phyloP scores from a whole-genome alignment of 75 land plant genomes.

The Adiantum capillusveneris region DNA sequence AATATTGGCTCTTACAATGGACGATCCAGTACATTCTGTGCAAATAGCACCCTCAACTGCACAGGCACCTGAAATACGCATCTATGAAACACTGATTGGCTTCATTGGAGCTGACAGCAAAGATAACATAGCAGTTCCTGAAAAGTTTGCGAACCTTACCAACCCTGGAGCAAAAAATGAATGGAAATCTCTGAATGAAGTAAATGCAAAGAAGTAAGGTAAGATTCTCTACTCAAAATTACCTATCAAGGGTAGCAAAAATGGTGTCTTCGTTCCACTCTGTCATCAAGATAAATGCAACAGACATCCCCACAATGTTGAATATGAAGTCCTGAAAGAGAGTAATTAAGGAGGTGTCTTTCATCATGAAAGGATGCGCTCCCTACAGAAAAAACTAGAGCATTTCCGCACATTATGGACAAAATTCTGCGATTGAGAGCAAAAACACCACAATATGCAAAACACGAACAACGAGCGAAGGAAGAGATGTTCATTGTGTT shows the following conservation, averaged over 20 bases:
- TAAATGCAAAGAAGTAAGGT: background rate
- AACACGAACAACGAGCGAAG: too few species aligned
- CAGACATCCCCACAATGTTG: constrained; percentile 68
- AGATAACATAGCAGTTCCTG: constrained; percentile 54
- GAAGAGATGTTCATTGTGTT: too few species aligned
- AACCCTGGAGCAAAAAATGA: constrained; percentile 26
- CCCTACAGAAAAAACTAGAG: too few species aligned
- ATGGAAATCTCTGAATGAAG: too few species aligned
- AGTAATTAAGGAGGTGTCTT: too few species aligned
- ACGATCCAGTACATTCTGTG: too few species aligned
- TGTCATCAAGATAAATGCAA: constrained; percentile 59
- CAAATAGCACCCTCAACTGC: too few species aligned
- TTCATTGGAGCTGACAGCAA: constrained; percentile 41
- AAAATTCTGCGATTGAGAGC: too few species aligned
- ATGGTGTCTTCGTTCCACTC: constrained; percentile 32
- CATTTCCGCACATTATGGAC: too few species aligned
- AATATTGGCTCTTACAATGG: too few species aligned
- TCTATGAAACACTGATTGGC: constrained; percentile 54
- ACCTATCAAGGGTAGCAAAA: constrained; percentile 37
- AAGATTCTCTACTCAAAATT: background rate
- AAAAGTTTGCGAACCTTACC: constrained; percentile 55
- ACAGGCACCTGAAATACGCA: constrained; percentile 53
- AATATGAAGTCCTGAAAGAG: constrained; percentile 68
- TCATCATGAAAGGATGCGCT: too few species aligned
- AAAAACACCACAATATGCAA: too few species aligned